Evolutionary conservation across 2,329 filamentous ascomycete species (phyloP).

Genomic region (Ploettnerulaceae sp.): DNA sequence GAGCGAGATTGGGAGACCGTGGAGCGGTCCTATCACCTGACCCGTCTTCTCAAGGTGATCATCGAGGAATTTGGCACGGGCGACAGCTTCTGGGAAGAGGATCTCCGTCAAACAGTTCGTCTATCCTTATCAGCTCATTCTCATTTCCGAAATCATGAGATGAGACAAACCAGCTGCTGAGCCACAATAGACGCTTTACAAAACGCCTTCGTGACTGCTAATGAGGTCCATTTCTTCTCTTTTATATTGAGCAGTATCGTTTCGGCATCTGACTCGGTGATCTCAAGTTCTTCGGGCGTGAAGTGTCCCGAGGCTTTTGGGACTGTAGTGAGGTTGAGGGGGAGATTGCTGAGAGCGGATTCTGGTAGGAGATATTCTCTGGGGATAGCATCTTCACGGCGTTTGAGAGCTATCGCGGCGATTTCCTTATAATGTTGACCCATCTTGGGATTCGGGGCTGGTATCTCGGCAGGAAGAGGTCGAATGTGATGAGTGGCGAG

Average conservation of each 20-base stretch:
- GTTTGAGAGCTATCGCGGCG: slow-evolving; percentile 35
- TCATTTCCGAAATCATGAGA: background rate
- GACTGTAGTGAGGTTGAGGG: slow-evolving; percentile 27
- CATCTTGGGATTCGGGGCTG: slow-evolving; percentile 22
- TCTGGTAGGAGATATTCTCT: slow-evolving; percentile 31
- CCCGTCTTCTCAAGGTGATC: slow-evolving; percentile 41
- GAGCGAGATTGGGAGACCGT: slow-evolving; percentile 39
- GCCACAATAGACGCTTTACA: slow-evolving; percentile 51
- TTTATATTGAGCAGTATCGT: slow-evolving; percentile 35
- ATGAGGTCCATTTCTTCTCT: slow-evolving; percentile 43
- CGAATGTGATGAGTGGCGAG: background rate
- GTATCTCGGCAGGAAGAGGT: background rate
- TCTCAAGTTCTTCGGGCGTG: slow-evolving; percentile 42
- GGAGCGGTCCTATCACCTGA: slow-evolving; percentile 36
- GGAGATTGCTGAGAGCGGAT: slow-evolving; percentile 21
- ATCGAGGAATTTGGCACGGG: slow-evolving; percentile 48
- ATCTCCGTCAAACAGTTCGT: slow-evolving; percentile 57
- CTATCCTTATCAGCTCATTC: slow-evolving; percentile 30
- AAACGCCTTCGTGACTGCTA: slow-evolving; percentile 48
- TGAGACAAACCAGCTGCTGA: slow-evolving; percentile 45
- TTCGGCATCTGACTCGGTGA: slow-evolving; percentile 39
- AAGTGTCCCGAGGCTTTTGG: slow-evolving; percentile 29
- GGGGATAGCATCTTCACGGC: slow-evolving; percentile 32
- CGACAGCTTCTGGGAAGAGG: slow-evolving; percentile 49
- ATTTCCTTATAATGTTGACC: slow-evolving; percentile 36